These are phyloP conservation scores for Lasiosphaeriaceae sp. DNA, from an alignment of 495 filamentous ascomycete genomes.

Conservation along the genomic window DNA sequence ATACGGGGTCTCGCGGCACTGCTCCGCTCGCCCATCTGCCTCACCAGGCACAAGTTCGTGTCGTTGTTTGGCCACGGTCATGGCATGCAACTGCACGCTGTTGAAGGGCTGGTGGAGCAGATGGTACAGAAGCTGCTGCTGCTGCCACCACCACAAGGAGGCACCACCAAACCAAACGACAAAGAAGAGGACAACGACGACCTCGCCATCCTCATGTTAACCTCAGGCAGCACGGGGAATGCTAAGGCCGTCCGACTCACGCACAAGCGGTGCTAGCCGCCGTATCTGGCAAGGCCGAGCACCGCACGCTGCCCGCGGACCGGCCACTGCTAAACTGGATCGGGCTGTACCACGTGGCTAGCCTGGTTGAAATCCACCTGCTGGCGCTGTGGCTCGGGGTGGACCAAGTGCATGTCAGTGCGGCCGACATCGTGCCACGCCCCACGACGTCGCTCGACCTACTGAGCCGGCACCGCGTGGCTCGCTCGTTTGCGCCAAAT, in stretches of 20 bases:
- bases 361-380: constrained; percentile 48
- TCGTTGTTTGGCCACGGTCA: background rate
- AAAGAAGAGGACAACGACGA: background rate
- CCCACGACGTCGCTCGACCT: background rate
- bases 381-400: constrained; percentile 36
- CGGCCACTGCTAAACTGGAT: constrained; percentile 48
- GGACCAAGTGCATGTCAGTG: constrained; percentile 45
- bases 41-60: background rate
- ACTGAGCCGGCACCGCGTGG: background rate
- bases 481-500: background rate
- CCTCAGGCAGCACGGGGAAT: constrained; percentile 54
- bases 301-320: background rate
- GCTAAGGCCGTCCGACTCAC: constrained; percentile 50
- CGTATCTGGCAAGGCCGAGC: constrained; percentile 37
- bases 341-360: constrained; percentile 52
- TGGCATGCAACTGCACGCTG: background rate
- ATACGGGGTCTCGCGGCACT: constrained; percentile 15
- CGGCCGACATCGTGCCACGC: constrained; percentile 3
- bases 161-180: too few species aligned
- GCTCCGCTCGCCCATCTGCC: constrained; percentile 7
- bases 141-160: too few species aligned
- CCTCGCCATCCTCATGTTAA: constrained; percentile 47
- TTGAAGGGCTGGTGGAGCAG: background rate
- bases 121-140: too few species aligned
- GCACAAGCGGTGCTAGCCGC: constrained; percentile 43